These are phyloP conservation scores for Candida andamanensis DNA, from an alignment of 805 yeast species.

Conservation along the genomic window DNA sequence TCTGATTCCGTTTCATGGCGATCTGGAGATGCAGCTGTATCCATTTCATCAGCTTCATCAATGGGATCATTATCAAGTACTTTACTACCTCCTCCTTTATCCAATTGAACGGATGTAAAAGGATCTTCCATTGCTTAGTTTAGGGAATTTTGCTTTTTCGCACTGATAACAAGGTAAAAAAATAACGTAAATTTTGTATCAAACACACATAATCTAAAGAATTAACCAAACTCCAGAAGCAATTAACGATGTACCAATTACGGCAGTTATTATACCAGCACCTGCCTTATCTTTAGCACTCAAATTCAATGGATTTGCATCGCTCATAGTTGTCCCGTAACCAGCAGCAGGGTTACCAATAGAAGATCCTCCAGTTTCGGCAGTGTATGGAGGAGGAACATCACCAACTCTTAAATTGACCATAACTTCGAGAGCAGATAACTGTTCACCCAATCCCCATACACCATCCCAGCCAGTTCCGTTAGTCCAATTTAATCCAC, in stretches of 20 bases:
- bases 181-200: background rate
- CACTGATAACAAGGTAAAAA: background rate
- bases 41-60: slow-evolving; percentile 2
- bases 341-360: slow-evolving; percentile 69
- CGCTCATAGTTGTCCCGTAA: slow-evolving; percentile 33
- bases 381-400: slow-evolving; percentile 58
- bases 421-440: slow-evolving; percentile 64
- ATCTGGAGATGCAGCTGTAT: background rate
- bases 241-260: slow-evolving; percentile 45
- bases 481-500: slow-evolving; percentile 65
- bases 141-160: background rate
- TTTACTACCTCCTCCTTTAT: slow-evolving; percentile 35
- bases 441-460: slow-evolving; percentile 78
- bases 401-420: slow-evolving; percentile 39
- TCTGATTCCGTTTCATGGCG: background rate
- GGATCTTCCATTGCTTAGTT: slow-evolving; percentile 33
- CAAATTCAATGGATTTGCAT: slow-evolving; percentile 38
- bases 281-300: slow-evolving; percentile 70
- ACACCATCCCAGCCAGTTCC: slow-evolving; percentile 53
- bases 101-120: slow-evolving; percentile 57
- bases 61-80: slow-evolving; percentile 11
- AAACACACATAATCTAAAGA: slow-evolving; percentile 4
- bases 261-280: slow-evolving; percentile 81
- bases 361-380: slow-evolving; percentile 65
- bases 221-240: slow-evolving; percentile 44